These are phyloP conservation scores for Dichomitus squalens DNA, from an alignment of 1,284 basidiomycete genomes.

Conservation along the genomic window DNA sequence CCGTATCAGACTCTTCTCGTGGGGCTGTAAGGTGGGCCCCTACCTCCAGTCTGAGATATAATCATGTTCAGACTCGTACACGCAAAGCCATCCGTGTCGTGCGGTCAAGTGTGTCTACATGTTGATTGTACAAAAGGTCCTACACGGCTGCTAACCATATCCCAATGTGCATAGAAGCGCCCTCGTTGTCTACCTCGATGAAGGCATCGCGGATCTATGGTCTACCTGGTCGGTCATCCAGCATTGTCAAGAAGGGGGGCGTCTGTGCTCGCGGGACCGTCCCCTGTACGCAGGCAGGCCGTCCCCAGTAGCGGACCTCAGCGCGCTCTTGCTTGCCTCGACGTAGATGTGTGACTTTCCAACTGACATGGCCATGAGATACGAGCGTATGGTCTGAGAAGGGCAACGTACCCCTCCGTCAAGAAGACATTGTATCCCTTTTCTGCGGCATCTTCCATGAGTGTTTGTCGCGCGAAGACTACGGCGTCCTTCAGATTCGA, in stretches of 20 bases:
- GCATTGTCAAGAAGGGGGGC: conserved; percentile 70
- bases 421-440: conserved; percentile 65
- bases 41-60: too few relatives aligned
- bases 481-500: conserved; percentile 54
- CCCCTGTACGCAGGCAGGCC: conserved; percentile 58
- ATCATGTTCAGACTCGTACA: too few relatives aligned
- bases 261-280: conserved; percentile 45
- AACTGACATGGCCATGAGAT: conserved; percentile 38
- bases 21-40: too few relatives aligned
- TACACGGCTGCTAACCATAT: too few relatives aligned
- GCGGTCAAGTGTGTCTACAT: too few relatives aligned
- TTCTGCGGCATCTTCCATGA: conserved; percentile 57
- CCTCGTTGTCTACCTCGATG: too few relatives aligned
- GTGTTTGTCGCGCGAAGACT: conserved; percentile 61
- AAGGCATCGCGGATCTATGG: background rate
- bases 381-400: background rate
- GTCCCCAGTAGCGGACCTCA: conserved; percentile 68
- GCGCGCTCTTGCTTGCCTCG: conserved; percentile 62
- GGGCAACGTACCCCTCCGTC: conserved; percentile 58
- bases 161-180: too few relatives aligned
- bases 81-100: too few relatives aligned
- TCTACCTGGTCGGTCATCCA: conserved; percentile 32
- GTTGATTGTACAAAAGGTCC: too few relatives aligned
- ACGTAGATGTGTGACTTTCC: conserved; percentile 67
- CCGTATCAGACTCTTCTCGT: too few relatives aligned